Conservation (phyloP, 305 asterid genomes). For the Lippia alba region DNA sequence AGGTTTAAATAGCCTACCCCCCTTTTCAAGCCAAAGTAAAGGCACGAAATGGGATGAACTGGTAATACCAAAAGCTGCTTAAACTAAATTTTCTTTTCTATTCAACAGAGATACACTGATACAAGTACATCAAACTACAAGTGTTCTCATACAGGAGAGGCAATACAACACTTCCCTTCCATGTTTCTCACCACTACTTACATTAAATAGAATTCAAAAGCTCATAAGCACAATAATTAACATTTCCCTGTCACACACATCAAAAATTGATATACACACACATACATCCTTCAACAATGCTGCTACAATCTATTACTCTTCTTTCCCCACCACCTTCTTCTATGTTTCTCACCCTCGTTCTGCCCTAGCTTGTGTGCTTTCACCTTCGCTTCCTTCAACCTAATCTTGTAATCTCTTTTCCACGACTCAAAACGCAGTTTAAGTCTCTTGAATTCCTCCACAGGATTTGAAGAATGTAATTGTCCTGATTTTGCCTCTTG, state of each 20-base stretch:
- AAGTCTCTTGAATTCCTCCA: conserved; percentile 65
- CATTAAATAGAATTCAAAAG: conserved; percentile 21
- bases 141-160: conserved; percentile 3
- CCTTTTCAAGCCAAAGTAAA: too few relatives aligned
- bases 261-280: conserved; percentile 40
- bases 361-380: conserved; percentile 61
- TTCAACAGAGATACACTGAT: background rate
- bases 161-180: conserved; percentile 23
- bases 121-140: background rate
- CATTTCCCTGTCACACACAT: conserved; percentile 20
- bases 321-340: conserved; percentile 88
- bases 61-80: conserved; percentile 22
- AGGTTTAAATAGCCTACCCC: too few relatives aligned
- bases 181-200: conserved; percentile 33
- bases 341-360: conserved; percentile 61
- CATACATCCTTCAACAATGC: conserved; percentile 2
- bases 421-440: conserved; percentile 67
- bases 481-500: conserved; percentile 60
- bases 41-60: background rate
- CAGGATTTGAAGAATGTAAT: conserved; percentile 42
- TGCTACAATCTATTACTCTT: conserved; percentile 46
- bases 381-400: conserved; percentile 70
- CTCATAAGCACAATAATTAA: conserved; percentile 27
- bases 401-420: conserved; percentile 76
- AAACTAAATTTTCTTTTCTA: background rate